Conservation (phyloP, 2,329 filamentous ascomycete species). For the Aspergillus neotritici region DNA sequence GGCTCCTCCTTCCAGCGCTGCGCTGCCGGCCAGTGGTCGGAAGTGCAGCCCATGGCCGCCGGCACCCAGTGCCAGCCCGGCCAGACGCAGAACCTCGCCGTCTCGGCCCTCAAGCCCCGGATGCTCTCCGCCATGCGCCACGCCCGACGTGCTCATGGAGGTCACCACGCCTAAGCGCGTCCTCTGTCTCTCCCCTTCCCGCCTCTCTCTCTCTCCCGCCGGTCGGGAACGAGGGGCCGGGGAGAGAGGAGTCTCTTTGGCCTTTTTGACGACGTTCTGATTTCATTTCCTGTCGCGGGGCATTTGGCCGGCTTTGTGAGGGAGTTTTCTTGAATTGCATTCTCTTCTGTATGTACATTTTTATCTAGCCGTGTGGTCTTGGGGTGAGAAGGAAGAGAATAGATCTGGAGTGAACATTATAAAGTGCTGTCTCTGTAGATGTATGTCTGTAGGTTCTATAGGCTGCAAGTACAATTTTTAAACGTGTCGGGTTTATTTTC, state of each 20-base stretch:
- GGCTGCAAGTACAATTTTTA: too few relatives aligned
- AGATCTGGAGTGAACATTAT: not conserved
- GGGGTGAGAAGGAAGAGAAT: not conserved
- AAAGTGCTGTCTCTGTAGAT: too few relatives aligned
- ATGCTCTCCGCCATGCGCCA: slow-evolving; percentile 24
- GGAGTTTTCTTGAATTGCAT: slow-evolving; percentile 5
- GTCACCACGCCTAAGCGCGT: slow-evolving; percentile 19
- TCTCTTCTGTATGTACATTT: slow-evolving; percentile 13
- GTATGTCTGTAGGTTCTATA: too few relatives aligned
- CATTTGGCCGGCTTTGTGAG: slow-evolving; percentile 1
- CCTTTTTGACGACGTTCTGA: not conserved
- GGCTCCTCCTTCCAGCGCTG: slow-evolving; percentile 58
- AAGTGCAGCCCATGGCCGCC: slow-evolving; percentile 44
- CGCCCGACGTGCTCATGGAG: slow-evolving; percentile 20
- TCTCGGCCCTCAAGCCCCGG: slow-evolving; percentile 23
- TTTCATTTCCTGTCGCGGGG: slow-evolving; percentile 9
- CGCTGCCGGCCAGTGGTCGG: slow-evolving; percentile 54
- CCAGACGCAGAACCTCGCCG: slow-evolving; percentile 20
- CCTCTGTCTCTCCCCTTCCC: not conserved
- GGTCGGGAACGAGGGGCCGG: slow-evolving; percentile 14
- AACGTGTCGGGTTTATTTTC: too few relatives aligned
- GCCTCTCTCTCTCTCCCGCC: too few relatives aligned
- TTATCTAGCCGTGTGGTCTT: not conserved
- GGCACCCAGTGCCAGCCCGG: slow-evolving; percentile 51
- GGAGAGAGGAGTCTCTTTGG: not conserved